These are phyloP conservation scores for Chaetomium sp. DNA, from an alignment of 2,329 filamentous ascomycete genomes.

Conservation along the genomic window DNA sequence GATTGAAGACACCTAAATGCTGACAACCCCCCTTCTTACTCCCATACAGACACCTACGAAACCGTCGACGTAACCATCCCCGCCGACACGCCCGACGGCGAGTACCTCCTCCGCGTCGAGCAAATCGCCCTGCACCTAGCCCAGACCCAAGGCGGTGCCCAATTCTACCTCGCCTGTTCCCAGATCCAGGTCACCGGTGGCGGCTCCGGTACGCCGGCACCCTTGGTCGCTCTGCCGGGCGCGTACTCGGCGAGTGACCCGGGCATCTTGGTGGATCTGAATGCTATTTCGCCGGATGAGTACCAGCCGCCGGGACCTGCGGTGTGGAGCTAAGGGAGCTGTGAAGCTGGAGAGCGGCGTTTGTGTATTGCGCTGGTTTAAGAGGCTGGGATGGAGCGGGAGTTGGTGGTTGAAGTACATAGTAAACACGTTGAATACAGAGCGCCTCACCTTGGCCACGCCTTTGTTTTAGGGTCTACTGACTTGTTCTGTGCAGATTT, in stretches of 20 bases:
- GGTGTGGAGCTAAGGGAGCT: slow-evolving; percentile 13
- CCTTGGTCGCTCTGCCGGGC: slow-evolving; percentile 28
- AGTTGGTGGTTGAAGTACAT: too few species aligned
- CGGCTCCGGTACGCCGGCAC: slow-evolving; percentile 29
- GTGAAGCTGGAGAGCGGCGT: neutral
- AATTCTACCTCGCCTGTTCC: slow-evolving; percentile 35
- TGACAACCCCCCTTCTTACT: neutral
- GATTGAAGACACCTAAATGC: neutral
- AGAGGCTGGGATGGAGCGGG: neutral
- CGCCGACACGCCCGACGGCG: slow-evolving; percentile 28
- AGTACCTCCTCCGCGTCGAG: slow-evolving; percentile 36
- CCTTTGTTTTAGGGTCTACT: too few species aligned
- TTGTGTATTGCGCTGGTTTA: neutral
- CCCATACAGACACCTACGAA: slow-evolving; percentile 25
- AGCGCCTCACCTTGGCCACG: too few species aligned
- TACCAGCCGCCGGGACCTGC: slow-evolving; percentile 28
- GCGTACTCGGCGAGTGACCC: slow-evolving; percentile 30
- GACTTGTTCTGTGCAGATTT: too few species aligned
- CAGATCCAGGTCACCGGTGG: slow-evolving; percentile 34
- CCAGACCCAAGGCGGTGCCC: slow-evolving; percentile 30
- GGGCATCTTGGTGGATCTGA: slow-evolving; percentile 30
- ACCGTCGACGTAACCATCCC: slow-evolving; percentile 32
- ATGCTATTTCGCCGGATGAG: slow-evolving; percentile 21
- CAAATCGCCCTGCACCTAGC: slow-evolving; percentile 36
- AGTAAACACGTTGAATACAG: too few species aligned